Evolutionary conservation across 306 rosid genomes (phyloP).

Genomic region (Styphnolobium japonicum): DNA sequence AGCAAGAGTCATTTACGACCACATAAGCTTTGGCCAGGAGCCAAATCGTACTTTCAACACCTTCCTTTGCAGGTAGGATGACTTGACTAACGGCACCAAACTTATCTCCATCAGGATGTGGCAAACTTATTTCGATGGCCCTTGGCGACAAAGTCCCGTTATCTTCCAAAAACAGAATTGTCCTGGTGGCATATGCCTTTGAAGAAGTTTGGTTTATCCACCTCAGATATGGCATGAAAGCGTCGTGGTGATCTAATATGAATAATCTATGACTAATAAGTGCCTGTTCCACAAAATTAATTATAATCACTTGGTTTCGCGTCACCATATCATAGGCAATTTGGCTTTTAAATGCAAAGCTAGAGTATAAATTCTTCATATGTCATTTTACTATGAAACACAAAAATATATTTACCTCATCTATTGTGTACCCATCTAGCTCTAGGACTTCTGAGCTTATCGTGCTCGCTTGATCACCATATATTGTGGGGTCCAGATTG

Average conservation of each 20-base stretch:
- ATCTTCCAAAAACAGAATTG: slow-evolving; percentile 54
- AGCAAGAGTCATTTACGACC: slow-evolving; percentile 56
- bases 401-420: slow-evolving; percentile 43
- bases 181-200: slow-evolving; percentile 65
- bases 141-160: slow-evolving; percentile 71
- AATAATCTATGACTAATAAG: slow-evolving; percentile 34
- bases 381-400: neutral
- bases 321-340: too few relatives aligned
- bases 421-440: slow-evolving; percentile 44
- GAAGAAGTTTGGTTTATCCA: slow-evolving; percentile 42
- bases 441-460: slow-evolving; percentile 43
- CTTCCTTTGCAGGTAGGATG: slow-evolving; percentile 40
- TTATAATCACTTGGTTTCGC: neutral
- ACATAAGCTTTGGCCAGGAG: slow-evolving; percentile 70
- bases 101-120: slow-evolving; percentile 49
- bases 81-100: slow-evolving; percentile 49
- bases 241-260: slow-evolving; percentile 69
- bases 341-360: neutral
- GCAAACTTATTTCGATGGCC: slow-evolving; percentile 70
- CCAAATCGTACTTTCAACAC: slow-evolving; percentile 55
- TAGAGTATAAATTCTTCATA: neutral
- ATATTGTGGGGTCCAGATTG: slow-evolving; percentile 43
- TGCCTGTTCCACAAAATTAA: slow-evolving; percentile 41
- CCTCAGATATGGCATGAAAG: slow-evolving; percentile 54
- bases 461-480: slow-evolving; percentile 64